Base-by-base conservation (phyloP, 208 protist species). In the Giardia duodenalis region DNA sequence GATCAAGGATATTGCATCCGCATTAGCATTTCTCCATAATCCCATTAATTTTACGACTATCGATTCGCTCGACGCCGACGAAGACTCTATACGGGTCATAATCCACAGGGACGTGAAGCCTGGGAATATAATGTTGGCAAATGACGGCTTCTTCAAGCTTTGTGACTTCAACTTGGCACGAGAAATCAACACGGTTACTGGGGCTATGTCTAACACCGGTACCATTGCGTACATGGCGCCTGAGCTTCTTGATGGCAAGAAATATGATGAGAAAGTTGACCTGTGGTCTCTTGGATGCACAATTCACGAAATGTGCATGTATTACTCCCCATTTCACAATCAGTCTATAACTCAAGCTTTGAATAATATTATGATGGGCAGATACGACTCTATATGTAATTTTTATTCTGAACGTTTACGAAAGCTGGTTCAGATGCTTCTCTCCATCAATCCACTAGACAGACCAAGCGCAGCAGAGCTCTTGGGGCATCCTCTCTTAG, bases 191-290 rank as follows among this genome's bases (percentile, higher is more conserved):
- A 30, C 30, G 19, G 57, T 39, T 30, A 30, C 30, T 76, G 57
- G 57, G 10, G 57, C 57, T 10, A 30, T 30, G 19, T 76, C 57
- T 39, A 76, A 76, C 57, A 76, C 57, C 57, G 57, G 57, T 10
- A 76, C 57, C 19, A 76, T 76, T 39, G 10, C 57, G 92, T 98
- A 98, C 93, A 96, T 98, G 0, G 97, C 96, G 0, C 97, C 97
- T 0, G 97, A 98, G 94, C 97, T 98, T 94, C 94, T 97, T 3
- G 95, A 96, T 0, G 94, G 96, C 95, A 96, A 96, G 93, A 90
- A 93, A 67, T 97, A 96, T 95, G 97, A 96, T 93, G 97, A 96
- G 93, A 97, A 96, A 93, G 96, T 95, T 92, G 97, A 98, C 93
- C 92, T 98, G 47, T 98, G 97, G 97, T 95, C 96, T 0, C 94